These are phyloP conservation scores for Olyra latifolia DNA, from an alignment of 176 grass and related monocot species.

Conservation along the genomic window DNA sequence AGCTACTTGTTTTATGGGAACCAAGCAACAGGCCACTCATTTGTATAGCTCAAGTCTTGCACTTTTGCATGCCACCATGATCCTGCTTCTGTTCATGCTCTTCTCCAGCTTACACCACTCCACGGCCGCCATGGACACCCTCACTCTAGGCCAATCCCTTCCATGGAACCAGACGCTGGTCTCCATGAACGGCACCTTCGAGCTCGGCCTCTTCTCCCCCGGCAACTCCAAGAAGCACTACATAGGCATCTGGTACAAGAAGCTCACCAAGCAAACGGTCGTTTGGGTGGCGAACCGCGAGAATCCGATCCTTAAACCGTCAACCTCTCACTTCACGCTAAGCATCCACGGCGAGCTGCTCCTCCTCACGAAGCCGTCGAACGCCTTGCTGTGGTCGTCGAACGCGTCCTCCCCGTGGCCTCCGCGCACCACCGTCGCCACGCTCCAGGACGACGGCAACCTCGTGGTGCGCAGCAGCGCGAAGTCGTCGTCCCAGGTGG, in stretches of 20 bases:
- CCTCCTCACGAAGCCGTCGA: conserved; percentile 19
- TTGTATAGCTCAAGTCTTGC: not conserved
- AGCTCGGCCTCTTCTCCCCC: conserved; percentile 62
- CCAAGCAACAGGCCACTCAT: not conserved
- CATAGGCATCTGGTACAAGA: conserved; percentile 62
- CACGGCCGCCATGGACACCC: conserved; percentile 35
- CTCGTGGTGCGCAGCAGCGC: conserved; percentile 43
- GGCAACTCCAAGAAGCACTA: conserved; percentile 51
- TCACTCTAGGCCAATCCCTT: conserved; percentile 44
- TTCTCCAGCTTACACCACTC: conserved; percentile 17
- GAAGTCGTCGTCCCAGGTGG: not conserved
- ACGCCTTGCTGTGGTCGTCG: conserved; percentile 43
- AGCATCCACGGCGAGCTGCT: conserved; percentile 48
- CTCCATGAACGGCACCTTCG: conserved; percentile 58
- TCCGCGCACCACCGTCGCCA: conserved; percentile 37
- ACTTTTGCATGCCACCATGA: conserved; percentile 18
- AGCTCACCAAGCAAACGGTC: conserved; percentile 43
- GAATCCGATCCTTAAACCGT: conserved; percentile 37
- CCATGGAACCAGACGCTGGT: conserved; percentile 53
- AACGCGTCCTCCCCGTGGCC: conserved; percentile 43
- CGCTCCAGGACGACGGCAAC: conserved; percentile 59
- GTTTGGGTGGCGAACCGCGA: conserved; percentile 70
- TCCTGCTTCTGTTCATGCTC: conserved; percentile 26
- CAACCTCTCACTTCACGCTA: conserved; percentile 36
- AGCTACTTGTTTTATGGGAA: not conserved